These are phyloP conservation scores for Aureoboletus auriporus DNA, from an alignment of 768 basidiomycete species.

Conservation along the genomic window DNA sequence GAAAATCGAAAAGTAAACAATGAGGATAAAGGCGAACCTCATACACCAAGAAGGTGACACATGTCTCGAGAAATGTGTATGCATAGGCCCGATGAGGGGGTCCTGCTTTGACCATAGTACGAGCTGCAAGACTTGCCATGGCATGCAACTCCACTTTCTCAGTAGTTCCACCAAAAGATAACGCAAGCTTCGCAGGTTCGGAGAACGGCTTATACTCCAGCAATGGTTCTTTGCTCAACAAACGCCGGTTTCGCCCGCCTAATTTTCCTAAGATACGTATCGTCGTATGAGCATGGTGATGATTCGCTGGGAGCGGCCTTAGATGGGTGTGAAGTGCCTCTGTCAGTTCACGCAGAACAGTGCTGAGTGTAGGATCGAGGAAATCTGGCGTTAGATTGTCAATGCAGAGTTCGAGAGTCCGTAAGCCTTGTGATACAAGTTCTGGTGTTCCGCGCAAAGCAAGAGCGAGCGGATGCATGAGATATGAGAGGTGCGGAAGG, in stretches of 20 bases:
- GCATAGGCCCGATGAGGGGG: conserved; percentile 46
- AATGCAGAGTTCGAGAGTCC: conserved; percentile 97
- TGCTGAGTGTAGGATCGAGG: conserved; percentile 91
- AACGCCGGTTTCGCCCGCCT: conserved; percentile 87
- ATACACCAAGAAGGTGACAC: conserved; percentile 64
- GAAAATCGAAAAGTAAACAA: neutral
- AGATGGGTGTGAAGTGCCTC: conserved; percentile 89
- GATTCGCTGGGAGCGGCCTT: conserved; percentile 84
- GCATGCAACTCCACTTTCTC: conserved; percentile 67
- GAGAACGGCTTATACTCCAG: conserved; percentile 69
- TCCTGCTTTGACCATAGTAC: conserved; percentile 51
- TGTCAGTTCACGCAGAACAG: conserved; percentile 91
- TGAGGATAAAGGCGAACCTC: conserved; percentile 49
- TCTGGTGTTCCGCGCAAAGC: conserved; percentile 86
- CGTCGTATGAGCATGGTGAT: conserved; percentile 89
- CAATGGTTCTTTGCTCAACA: conserved; percentile 76
- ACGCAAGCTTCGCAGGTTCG: conserved; percentile 61
- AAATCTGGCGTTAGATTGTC: conserved; percentile 98
- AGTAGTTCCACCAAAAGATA: conserved; percentile 69
- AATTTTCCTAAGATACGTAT: conserved; percentile 96
- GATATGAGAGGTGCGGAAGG: conserved; percentile 88
- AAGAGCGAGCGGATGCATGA: conserved; percentile 94
- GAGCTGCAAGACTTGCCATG: conserved; percentile 59
- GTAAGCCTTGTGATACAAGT: conserved; percentile 89
- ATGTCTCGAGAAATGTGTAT: conserved; percentile 67